A percentile compares a stretch with the other conserved stretches of the same genome.
These are phyloP conservation scores for Fusarium pininemorale DNA, from an alignment of 2,329 filamentous ascomycete genomes.

Conservation along the genomic window DNA sequence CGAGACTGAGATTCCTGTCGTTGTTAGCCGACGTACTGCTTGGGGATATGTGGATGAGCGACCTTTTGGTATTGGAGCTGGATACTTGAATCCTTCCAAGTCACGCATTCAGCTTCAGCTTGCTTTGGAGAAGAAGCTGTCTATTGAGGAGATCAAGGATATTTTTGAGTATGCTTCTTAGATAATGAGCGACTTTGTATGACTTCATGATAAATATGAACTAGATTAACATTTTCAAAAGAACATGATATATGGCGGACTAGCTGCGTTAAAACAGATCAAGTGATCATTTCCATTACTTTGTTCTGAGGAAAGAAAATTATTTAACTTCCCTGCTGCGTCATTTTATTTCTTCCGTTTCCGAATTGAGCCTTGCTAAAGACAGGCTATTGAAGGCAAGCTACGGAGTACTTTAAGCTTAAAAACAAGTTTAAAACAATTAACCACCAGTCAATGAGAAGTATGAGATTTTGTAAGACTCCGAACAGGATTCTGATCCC, in stretches of 20 bases:
- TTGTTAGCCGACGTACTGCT: slow-evolving; percentile 59
- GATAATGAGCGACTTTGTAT: not conserved
- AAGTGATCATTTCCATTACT: no score
- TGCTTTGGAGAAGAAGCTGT: slow-evolving; percentile 39
- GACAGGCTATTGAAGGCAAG: accelerated
- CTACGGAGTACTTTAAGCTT: not conserved
- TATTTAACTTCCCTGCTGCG: no score
- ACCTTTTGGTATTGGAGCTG: slow-evolving; percentile 52
- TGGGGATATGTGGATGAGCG: slow-evolving; percentile 58
- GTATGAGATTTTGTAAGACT: accelerated
- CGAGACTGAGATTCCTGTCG: slow-evolving; percentile 54
- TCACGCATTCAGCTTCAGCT: slow-evolving; percentile 60
- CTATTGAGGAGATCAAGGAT: slow-evolving; percentile 20
- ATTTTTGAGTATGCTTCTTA: slow-evolving; percentile 17
- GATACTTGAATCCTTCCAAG: slow-evolving; percentile 65
- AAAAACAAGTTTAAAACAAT: not conserved
- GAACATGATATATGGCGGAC: accelerated
- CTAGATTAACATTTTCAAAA: not conserved
- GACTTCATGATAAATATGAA: not conserved
- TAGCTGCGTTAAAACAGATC: accelerated
- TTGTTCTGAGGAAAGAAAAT: no score
- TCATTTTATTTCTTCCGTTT: accelerated
- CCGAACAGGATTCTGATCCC: not conserved
- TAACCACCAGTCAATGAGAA: accelerated
- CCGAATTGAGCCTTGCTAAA: no score